phyloP scores from a whole-genome alignment of 1,139 yeast genomes.

The Debaryomycetaceae sp. region DNA sequence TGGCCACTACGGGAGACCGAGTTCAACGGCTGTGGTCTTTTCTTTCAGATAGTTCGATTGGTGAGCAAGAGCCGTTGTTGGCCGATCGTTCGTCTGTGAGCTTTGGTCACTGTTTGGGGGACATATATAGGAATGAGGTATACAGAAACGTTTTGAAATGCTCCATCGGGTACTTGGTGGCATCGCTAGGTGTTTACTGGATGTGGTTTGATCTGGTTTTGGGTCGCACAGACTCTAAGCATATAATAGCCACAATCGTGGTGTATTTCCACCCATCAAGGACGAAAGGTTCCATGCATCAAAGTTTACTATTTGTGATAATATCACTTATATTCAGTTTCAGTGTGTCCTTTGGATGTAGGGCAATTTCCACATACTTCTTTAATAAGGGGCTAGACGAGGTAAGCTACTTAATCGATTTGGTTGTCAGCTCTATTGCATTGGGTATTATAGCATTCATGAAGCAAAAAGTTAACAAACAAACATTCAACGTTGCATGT shows the following conservation, averaged over 20 bases:
- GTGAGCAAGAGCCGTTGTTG: slow-evolving; percentile 5
- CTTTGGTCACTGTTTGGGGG: background rate
- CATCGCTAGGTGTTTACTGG: slow-evolving; percentile 73
- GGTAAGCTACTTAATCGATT: slow-evolving; percentile 54
- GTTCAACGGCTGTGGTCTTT: slow-evolving; percentile 32
- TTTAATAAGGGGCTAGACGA: slow-evolving; percentile 46
- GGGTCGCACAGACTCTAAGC: slow-evolving; percentile 74
- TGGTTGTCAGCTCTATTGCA: slow-evolving; percentile 51
- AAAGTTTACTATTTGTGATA: slow-evolving; percentile 61
- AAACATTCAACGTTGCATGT: slow-evolving; percentile 78
- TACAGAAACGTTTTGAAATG: slow-evolving; percentile 53
- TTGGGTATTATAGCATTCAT: slow-evolving; percentile 65
- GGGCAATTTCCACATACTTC: slow-evolving; percentile 49
- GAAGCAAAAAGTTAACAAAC: slow-evolving; percentile 65
- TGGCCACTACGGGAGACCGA: slow-evolving; percentile 39
- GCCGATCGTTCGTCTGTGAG: slow-evolving; percentile 2
- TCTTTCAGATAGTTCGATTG: slow-evolving; percentile 9
- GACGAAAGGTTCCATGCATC: slow-evolving; percentile 77
- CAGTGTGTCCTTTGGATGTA: slow-evolving; percentile 50
- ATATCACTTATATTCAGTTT: slow-evolving; percentile 57
- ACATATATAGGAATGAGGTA: slow-evolving; percentile 14
- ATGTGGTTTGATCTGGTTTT: slow-evolving; percentile 50
- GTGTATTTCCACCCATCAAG: slow-evolving; percentile 85
- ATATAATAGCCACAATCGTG: slow-evolving; percentile 76
- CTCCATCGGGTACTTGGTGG: slow-evolving; percentile 66